A percentile compares a stretch with the other conserved stretches of the same genome.
These are phyloP conservation scores for Dothistroma pini DNA, from an alignment of 2,329 filamentous ascomycete species.

Conservation along the genomic window DNA sequence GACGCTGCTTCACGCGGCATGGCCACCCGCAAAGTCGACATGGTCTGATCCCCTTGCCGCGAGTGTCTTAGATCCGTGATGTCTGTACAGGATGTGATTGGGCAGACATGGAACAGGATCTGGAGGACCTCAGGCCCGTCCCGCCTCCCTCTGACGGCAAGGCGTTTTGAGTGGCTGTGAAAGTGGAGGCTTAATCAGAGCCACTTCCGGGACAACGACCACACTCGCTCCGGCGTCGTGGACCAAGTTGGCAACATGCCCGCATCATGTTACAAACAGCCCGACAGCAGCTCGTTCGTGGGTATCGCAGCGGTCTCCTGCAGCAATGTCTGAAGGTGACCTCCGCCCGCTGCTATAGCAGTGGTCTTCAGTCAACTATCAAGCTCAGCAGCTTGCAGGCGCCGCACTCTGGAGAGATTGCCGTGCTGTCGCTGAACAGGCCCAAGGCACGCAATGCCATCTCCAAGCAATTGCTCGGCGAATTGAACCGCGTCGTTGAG, in stretches of 20 bases:
- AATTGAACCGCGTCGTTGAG: conserved; percentile 69
- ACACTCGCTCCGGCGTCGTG: not conserved
- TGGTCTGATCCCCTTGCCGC: not conserved
- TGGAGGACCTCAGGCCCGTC: not conserved
- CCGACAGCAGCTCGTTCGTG: conserved; percentile 5
- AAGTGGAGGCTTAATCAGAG: not conserved
- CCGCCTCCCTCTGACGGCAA: not conserved
- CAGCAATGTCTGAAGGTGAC: conserved; percentile 12
- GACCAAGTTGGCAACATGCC: conserved; percentile 2
- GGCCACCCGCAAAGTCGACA: not conserved
- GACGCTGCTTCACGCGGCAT: not conserved
- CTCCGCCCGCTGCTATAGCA: conserved; percentile 13
- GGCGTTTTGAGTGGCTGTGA: conserved; percentile 1
- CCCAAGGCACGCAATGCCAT: conserved; percentile 87
- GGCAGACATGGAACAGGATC: not conserved
- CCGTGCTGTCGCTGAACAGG: conserved; percentile 82
- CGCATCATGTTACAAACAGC: conserved; percentile 14
- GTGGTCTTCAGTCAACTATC: conserved; percentile 42
- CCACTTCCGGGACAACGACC: not conserved
- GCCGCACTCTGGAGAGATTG: conserved; percentile 76
- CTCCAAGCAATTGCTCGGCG: conserved; percentile 69
- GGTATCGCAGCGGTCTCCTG: conserved; percentile 1
- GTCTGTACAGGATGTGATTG: not conserved
- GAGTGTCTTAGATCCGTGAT: conserved; percentile 2
- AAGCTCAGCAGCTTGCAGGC: conserved; percentile 72